A percentile compares a stretch with the other conserved stretches of the same genome.
Conservation (phyloP, 192 early-diverging fungal genomes). For the Neocallimastix lanati region DNA sequence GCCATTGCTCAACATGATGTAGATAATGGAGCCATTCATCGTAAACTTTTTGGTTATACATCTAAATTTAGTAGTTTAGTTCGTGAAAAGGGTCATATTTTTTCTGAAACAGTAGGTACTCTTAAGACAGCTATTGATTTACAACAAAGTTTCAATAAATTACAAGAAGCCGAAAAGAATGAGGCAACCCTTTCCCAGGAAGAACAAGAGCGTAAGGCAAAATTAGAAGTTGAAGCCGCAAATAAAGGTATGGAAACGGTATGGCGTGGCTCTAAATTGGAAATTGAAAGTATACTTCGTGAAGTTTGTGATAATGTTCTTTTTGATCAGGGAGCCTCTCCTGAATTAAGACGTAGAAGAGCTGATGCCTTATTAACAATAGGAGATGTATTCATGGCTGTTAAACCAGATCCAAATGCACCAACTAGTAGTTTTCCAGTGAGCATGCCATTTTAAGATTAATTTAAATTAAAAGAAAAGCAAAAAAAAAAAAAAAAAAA, state of each 20-base stretch:
- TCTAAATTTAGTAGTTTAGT: constrained; percentile 18
- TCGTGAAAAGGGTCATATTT: constrained; percentile 79
- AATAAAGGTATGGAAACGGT: constrained; percentile 70
- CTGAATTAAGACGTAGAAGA: constrained; percentile 19
- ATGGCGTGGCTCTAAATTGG: constrained; percentile 85
- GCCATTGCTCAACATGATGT: constrained; percentile 40
- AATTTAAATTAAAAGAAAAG: no score
- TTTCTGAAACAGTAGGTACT: constrained; percentile 77
- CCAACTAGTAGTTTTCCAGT: not conserved
- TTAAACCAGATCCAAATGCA: not conserved
- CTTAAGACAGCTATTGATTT: constrained; percentile 82
- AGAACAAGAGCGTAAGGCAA: constrained; percentile 14
- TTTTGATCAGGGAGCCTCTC: constrained; percentile 36
- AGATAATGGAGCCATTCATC: constrained; percentile 27
- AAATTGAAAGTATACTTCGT: constrained; percentile 79
- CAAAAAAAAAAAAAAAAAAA: no score
- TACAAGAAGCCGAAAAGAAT: constrained; percentile 79
- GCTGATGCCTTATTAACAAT: constrained; percentile 67
- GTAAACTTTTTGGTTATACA: constrained; percentile 24
- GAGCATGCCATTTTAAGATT: no score
- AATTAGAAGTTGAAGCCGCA: constrained; percentile 30
- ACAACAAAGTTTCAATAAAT: constrained; percentile 71
- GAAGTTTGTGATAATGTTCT: constrained; percentile 80
- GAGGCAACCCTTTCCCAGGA: constrained; percentile 9
- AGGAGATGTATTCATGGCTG: constrained; percentile 57